Evolutionary conservation across 768 basidiomycete species (phyloP).

Genomic region (Cystofilobasidium bisporidii): DNA sequence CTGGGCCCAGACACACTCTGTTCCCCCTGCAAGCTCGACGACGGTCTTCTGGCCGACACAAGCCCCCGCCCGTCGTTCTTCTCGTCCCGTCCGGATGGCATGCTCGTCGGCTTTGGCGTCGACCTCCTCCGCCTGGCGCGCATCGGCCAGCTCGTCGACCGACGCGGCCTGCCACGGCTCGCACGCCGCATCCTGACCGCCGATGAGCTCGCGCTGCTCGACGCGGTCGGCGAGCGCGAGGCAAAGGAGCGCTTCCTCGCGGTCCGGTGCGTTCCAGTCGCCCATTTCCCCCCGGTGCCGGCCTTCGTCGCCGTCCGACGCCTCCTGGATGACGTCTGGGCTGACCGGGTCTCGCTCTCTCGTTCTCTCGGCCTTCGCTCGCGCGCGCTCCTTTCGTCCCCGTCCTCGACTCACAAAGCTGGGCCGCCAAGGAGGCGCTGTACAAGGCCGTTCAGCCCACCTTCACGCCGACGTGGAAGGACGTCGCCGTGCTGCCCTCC

Average conservation of each 20-base stretch:
- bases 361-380: no score
- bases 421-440: slow-evolving; percentile 25
- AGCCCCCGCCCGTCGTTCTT: no score
- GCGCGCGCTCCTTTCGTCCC: background rate
- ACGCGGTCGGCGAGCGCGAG: background rate
- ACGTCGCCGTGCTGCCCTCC: slow-evolving; percentile 18
- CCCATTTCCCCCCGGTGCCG: no score
- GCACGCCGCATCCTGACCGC: slow-evolving; percentile 12
- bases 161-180: slow-evolving; percentile 6
- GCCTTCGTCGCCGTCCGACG: no score
- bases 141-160: slow-evolving; percentile 12
- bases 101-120: slow-evolving; percentile 23
- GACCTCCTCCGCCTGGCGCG: slow-evolving; percentile 20
- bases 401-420: no score
- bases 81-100: slow-evolving; percentile 11
- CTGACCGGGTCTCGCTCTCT: no score
- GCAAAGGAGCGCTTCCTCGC: slow-evolving; percentile 7
- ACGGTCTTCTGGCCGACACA: no score
- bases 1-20: no score
- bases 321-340: no score
- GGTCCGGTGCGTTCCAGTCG: background rate
- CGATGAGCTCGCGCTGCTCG: background rate
- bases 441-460: slow-evolving; percentile 27
- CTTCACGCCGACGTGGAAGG: slow-evolving; percentile 23
- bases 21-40: no score